phyloP scores from a whole-genome alignment of 2,329 filamentous ascomycete species.

The Monosporascus cannonballus region DNA sequence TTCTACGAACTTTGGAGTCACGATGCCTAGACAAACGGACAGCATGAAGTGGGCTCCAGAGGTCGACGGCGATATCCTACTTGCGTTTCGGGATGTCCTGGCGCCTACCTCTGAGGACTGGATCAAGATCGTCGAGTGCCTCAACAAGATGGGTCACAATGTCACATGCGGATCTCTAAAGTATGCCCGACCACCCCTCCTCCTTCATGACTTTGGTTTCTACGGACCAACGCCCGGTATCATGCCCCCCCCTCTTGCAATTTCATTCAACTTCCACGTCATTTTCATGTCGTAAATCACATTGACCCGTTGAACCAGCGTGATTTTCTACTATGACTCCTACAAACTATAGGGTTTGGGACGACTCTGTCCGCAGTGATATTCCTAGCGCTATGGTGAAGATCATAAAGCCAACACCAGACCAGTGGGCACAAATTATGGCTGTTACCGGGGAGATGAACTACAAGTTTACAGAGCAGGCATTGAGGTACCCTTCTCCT shows the following conservation, averaged over 20 bases:
- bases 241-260: background rate
- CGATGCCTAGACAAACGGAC: conserved; percentile 1
- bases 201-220: background rate
- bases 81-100: background rate
- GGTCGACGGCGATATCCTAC: conserved; percentile 8
- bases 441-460: conserved; percentile 17
- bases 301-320: background rate
- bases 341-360: conserved; percentile 29
- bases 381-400: conserved; percentile 37
- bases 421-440: conserved; percentile 23
- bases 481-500: conserved; percentile 15
- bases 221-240: too few species aligned
- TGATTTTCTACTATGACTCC: background rate
- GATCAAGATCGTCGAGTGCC: conserved; percentile 2
- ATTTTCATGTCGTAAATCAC: too few species aligned
- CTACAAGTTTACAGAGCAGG: conserved; percentile 20
- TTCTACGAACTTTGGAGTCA: background rate
- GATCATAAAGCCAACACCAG: conserved; percentile 25
- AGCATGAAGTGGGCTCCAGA: conserved; percentile 6
- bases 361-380: conserved; percentile 34
- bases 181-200: conserved; percentile 3
- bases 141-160: conserved; percentile 6
- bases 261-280: background rate
- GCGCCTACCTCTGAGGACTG: conserved; percentile 1
- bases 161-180: conserved; percentile 9